Percentiles rank a stretch among this genome's conserved stretches.
Conservation (phyloP, 1,139 yeast genomes). For the Geotrichum histeridarum region DNA sequence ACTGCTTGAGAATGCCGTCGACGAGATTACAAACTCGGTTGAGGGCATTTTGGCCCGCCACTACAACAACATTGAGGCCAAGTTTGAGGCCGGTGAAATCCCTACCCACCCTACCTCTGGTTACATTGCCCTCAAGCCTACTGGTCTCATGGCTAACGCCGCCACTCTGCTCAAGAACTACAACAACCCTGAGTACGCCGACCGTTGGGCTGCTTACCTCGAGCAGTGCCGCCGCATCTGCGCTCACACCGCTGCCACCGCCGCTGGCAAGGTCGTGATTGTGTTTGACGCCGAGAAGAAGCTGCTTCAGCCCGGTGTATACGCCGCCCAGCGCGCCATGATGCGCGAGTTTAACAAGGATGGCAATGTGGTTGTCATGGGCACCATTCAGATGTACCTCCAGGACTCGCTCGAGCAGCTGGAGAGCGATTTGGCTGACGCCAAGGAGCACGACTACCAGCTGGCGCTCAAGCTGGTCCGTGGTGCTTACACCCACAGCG, state of each 20-base stretch:
- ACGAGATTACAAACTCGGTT: constrained; percentile 60
- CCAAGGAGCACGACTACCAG: constrained; percentile 56
- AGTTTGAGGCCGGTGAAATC: constrained; percentile 48
- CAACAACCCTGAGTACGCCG: constrained; percentile 48
- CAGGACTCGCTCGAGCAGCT: constrained; percentile 63
- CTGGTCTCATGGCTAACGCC: constrained; percentile 78
- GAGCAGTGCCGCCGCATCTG: constrained; percentile 60
- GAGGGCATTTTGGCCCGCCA: constrained; percentile 70
- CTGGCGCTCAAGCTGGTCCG: constrained; percentile 91
- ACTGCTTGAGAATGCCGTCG: constrained; percentile 58
- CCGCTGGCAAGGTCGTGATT: constrained; percentile 69
- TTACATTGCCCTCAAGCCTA: constrained; percentile 78
- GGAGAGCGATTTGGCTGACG: constrained; percentile 58
- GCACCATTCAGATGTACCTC: constrained; percentile 91
- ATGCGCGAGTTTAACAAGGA: constrained; percentile 66
- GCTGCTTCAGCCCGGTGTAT: constrained; percentile 85
- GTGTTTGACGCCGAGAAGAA: constrained; percentile 91
- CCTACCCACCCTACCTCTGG: constrained; percentile 35
- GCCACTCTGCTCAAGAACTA: constrained; percentile 66
- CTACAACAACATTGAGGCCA: constrained; percentile 43
- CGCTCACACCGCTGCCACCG: constrained; percentile 60
- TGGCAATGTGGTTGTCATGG: constrained; percentile 64
- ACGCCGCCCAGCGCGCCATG: constrained; percentile 79
- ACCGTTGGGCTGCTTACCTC: constrained; percentile 57
- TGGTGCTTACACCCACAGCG: constrained; percentile 94